A percentile compares a stretch with the other conserved stretches of the same genome.
phyloP scores from a whole-genome alignment of 2,329 filamentous ascomycete genomes.

The Aspergillus sp. region DNA sequence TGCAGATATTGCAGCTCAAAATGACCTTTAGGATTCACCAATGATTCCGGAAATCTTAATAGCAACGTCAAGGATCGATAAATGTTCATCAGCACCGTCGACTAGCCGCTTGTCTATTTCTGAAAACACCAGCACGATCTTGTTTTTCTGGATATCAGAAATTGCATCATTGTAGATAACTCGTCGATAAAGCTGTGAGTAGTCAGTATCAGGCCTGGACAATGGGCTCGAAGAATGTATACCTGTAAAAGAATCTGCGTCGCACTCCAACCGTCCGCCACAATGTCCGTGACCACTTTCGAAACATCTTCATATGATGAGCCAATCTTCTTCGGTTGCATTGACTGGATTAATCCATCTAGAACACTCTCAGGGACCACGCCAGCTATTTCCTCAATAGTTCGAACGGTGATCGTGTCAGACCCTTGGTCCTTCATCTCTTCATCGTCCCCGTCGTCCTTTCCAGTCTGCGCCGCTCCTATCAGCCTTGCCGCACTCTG shows the following conservation, averaged over 20 bases:
- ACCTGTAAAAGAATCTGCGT: slow-evolving; percentile 82
- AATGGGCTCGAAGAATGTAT: slow-evolving; percentile 26
- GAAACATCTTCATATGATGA: slow-evolving; percentile 72
- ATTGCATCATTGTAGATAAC: slow-evolving; percentile 83
- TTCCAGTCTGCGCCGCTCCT: slow-evolving; percentile 57
- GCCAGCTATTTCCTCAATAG: slow-evolving; percentile 92
- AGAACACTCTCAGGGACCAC: slow-evolving; percentile 81
- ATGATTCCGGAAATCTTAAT: slow-evolving; percentile 78
- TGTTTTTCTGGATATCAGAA: slow-evolving; percentile 82
- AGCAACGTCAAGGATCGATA: slow-evolving; percentile 82
- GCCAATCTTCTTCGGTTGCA: slow-evolving; percentile 68
- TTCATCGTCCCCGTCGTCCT: slow-evolving; percentile 52
- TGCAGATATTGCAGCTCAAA: neutral
- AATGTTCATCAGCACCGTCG: slow-evolving; percentile 92
- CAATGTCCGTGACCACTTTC: slow-evolving; percentile 80
- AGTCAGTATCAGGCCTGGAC: slow-evolving; percentile 10
- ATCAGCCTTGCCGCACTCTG: slow-evolving; percentile 91
- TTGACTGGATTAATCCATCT: slow-evolving; percentile 67
- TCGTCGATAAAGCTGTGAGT: slow-evolving; percentile 62
- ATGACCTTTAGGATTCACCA: slow-evolving; percentile 22
- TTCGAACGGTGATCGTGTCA: slow-evolving; percentile 67
- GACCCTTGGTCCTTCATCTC: slow-evolving; percentile 59
- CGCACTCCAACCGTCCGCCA: slow-evolving; percentile 96
- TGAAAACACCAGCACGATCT: slow-evolving; percentile 84
- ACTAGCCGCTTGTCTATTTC: slow-evolving; percentile 92